Conservation (phyloP, 2,329 filamentous ascomycete genomes). For the Neonectria magnoliae region DNA sequence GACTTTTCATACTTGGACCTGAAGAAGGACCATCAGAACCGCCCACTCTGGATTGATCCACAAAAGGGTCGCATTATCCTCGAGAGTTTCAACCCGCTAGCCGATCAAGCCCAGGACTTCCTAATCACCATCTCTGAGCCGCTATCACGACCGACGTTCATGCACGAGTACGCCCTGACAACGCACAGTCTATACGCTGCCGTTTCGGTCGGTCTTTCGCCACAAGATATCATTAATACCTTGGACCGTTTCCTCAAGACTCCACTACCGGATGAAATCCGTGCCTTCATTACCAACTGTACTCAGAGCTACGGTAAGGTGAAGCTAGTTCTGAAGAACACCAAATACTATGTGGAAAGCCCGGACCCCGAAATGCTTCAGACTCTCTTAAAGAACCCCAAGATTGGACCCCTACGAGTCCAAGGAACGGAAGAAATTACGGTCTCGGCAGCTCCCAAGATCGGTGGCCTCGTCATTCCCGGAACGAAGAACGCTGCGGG, state of each 20-base stretch:
- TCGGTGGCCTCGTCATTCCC: constrained; percentile 88
- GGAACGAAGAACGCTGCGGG: constrained; percentile 94
- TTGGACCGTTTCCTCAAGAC: constrained; percentile 91
- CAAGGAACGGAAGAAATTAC: constrained; percentile 78
- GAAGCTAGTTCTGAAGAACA: constrained; percentile 93
- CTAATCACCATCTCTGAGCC: constrained; percentile 96
- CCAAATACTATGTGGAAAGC: constrained; percentile 93
- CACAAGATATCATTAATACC: constrained; percentile 88
- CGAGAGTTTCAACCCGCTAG: constrained; percentile 91
- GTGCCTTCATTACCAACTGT: constrained; percentile 79
- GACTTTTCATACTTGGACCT: constrained; percentile 86
- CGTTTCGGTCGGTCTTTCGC: constrained; percentile 91
- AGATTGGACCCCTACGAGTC: constrained; percentile 82
- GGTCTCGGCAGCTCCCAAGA: constrained; percentile 84
- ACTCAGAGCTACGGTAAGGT: constrained; percentile 95
- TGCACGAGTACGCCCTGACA: constrained; percentile 94
- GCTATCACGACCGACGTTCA: constrained; percentile 84
- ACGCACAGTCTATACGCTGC: constrained; percentile 95
- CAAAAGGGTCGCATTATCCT: constrained; percentile 87
- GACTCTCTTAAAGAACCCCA: constrained; percentile 82
- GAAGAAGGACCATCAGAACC: constrained; percentile 88
- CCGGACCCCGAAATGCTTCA: constrained; percentile 88
- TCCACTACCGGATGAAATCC: constrained; percentile 81
- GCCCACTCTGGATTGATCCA: constrained; percentile 94
- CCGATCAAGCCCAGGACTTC: constrained; percentile 90